These are phyloP conservation scores for Pythium phragmiticola DNA, from an alignment of 352 stramenopile species.

Conservation along the genomic window DNA sequence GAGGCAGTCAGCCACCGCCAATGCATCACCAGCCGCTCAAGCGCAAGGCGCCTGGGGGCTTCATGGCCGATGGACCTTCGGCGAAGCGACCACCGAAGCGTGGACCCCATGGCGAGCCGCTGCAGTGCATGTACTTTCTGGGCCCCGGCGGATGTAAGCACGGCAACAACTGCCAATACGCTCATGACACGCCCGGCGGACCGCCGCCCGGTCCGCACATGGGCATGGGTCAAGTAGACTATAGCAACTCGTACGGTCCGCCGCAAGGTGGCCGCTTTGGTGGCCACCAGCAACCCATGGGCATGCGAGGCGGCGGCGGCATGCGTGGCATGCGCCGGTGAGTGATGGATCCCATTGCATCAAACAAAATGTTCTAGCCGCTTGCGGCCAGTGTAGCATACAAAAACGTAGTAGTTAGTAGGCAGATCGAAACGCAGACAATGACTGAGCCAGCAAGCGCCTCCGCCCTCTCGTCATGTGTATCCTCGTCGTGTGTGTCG, in stretches of 20 bases:
- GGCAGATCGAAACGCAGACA: not conserved
- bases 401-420: not conserved
- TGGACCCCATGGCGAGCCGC: constrained; percentile 30
- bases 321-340: constrained; percentile 46
- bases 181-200: constrained; percentile 44
- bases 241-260: constrained; percentile 63
- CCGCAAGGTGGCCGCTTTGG: constrained; percentile 48
- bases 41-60: constrained; percentile 43
- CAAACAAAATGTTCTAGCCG: not conserved
- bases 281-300: constrained; percentile 32
- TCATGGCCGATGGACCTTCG: constrained; percentile 40
- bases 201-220: constrained; percentile 18
- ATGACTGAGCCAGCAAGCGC: not conserved
- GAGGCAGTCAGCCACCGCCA: constrained; percentile 14
- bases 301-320: constrained; percentile 38
- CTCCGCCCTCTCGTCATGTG: not conserved
- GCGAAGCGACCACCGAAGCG: constrained; percentile 53
- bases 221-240: constrained; percentile 27
- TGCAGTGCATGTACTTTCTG: constrained; percentile 74
- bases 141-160: constrained; percentile 71
- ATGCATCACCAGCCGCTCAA: constrained; percentile 29
- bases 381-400: not conserved
- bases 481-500: not conserved
- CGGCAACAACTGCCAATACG: constrained; percentile 62
- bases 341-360: not conserved